Conservation (phyloP, 1,284 basidiomycete genomes). For the Cystobasidium slooffiae region DNA sequence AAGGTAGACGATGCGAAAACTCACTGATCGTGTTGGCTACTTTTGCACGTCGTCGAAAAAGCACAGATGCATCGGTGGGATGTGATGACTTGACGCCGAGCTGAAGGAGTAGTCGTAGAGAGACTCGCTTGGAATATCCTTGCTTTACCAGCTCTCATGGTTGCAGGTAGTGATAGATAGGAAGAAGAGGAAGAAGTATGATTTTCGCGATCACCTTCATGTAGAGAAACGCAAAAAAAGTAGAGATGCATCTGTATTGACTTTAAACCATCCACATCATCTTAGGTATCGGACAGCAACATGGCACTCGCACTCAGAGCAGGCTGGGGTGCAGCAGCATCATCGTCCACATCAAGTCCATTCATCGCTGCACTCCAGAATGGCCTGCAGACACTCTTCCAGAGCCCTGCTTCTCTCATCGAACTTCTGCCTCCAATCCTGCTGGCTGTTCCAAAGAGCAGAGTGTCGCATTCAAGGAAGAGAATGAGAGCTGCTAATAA, state of each 20-base stretch:
- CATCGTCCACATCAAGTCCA: slow-evolving; percentile 5
- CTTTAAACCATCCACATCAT: not conserved
- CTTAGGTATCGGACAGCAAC: not conserved
- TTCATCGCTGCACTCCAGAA: slow-evolving; percentile 32
- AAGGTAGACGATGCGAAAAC: not conserved
- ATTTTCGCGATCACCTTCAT: not conserved
- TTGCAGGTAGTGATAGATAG: not conserved
- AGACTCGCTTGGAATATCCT: not conserved
- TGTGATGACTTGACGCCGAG: not conserved
- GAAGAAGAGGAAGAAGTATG: not conserved
- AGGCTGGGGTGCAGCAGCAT: not conserved
- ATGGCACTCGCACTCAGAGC: slow-evolving; percentile 25
- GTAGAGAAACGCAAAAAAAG: slow-evolving; percentile 4
- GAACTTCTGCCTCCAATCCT: slow-evolving; percentile 86
- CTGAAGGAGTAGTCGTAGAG: not conserved
- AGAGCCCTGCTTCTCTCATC: slow-evolving; percentile 16
- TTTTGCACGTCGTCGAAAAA: slow-evolving; percentile 40
- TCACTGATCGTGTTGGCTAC: slow-evolving; percentile 24
- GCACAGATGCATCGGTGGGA: slow-evolving; percentile 32
- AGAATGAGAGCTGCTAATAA: slow-evolving; percentile 95
- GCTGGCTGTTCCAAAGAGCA: slow-evolving; percentile 92
- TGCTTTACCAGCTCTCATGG: slow-evolving; percentile 14
- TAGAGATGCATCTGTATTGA: not conserved
- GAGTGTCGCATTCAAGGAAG: slow-evolving; percentile 89
- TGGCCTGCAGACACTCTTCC: slow-evolving; percentile 39